phyloP scores from a whole-genome alignment of 2,329 filamentous ascomycete species.

The Alternaria brassicae region DNA sequence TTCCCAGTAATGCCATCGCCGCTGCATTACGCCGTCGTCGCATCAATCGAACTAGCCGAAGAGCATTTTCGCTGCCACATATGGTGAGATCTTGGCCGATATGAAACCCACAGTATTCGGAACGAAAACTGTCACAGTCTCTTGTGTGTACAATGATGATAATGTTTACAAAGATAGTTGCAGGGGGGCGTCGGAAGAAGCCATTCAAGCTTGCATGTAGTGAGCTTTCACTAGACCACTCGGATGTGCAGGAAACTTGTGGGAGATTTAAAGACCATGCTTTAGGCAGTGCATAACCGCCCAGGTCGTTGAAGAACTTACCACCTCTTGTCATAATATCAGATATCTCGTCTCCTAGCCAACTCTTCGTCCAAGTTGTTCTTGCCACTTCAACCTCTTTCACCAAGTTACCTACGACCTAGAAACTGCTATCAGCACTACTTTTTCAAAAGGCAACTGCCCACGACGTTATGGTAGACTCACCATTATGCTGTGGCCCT shows the following conservation, averaged over 20 bases:
- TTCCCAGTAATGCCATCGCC: neutral
- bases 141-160: no score
- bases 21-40: neutral
- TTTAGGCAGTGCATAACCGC: slow-evolving; percentile 47
- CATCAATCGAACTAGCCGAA: neutral
- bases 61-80: neutral
- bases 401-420: slow-evolving; percentile 40
- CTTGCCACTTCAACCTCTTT: slow-evolving; percentile 43
- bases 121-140: no score
- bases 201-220: no score
- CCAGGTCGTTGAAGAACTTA: slow-evolving; percentile 46
- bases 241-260: neutral
- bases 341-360: slow-evolving; percentile 47
- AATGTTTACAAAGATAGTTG: no score
- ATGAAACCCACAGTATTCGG: no score
- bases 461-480: slow-evolving; percentile 10
- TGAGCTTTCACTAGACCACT: neutral
- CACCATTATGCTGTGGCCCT: slow-evolving; percentile 43
- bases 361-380: slow-evolving; percentile 34
- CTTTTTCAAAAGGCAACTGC: neutral
- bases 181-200: no score
- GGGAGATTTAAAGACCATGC: slow-evolving; percentile 16
- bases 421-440: neutral
- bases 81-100: no score
- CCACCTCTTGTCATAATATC: slow-evolving; percentile 42